Evolutionary conservation across 176 grass and related monocot species (phyloP), one percentile per base, ranked within the genome.

Genomic region (Juncus inflexus): DNA sequence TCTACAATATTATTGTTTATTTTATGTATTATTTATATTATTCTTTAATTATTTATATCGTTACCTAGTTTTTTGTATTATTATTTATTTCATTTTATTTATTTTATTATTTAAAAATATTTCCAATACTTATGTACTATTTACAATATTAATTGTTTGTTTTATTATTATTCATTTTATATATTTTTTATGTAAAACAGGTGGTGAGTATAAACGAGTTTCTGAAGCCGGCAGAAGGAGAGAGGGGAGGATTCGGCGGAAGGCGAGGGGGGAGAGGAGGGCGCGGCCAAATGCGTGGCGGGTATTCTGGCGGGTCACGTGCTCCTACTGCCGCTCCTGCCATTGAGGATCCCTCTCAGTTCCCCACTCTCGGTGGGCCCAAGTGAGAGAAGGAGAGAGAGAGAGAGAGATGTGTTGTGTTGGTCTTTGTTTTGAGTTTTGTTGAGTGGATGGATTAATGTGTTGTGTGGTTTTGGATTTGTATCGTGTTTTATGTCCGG

Each of bases 191-290:
- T 28, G 0, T 28, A 28, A 1, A 28, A 28, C 19, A 96, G 91
- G 79, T 78, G 0, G 4, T 96, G 65, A 96, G 78, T 76, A 90
- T 90, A 66, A 96, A 85, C 1, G 91, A 96, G 69, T 96, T 96
- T 55, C 68, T 96, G 53, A 96, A 96, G 75, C 87, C 84, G 12
- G 76, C 79, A 15, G 84, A 96, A 76, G 87, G 91, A 35, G 84
- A 87, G 57, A 74, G 79, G 12, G 75, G 69, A 72, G 83, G 85
- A 45, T 83, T 69, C 6, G 40, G 65, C 1, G 55, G 71, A 7
- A 61, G 74, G 1, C 80, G 91, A 2, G 86, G 87, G 53, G 91
- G 87, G 0, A 87, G 86, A 37, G 83, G 84, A 36, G 84, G 79
- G 43, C 87, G 79, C 3, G 81, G 81, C 10, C 77, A 81, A 5